Percentiles rank a stretch among this genome's conserved stretches.
phyloP scores from a whole-genome alignment of 805 yeast genomes.

The Martiniozyma abietophila region DNA sequence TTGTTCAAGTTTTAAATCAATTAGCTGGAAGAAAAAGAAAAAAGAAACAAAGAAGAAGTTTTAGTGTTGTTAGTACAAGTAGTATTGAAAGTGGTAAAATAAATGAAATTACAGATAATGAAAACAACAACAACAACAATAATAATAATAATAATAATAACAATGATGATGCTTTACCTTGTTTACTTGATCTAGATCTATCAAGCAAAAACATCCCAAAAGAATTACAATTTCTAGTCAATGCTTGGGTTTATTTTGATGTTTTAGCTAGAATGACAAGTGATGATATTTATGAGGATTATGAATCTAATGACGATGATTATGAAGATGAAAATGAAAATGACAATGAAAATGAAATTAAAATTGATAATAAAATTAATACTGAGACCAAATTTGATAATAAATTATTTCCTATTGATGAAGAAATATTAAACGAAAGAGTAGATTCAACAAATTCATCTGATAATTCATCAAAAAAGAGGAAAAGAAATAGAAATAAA shows the following conservation, averaged over 20 bases:
- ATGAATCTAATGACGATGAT: slow-evolving; percentile 28
- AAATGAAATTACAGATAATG: slow-evolving; percentile 12
- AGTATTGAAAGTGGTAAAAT: not conserved
- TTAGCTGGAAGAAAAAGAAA: slow-evolving; percentile 11
- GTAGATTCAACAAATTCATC: not conserved
- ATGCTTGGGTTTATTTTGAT: slow-evolving; percentile 62
- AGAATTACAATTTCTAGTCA: slow-evolving; percentile 43
- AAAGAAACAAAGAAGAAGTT: slow-evolving; percentile 11
- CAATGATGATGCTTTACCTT: no score
- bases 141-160: slow-evolving; percentile 3
- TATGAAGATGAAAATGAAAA: slow-evolving; percentile 4
- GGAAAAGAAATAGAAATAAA: slow-evolving; percentile 10
- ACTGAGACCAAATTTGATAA: slow-evolving; percentile 2
- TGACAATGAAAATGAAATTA: not conserved
- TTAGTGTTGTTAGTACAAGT: not conserved
- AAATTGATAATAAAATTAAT: slow-evolving; percentile 1
- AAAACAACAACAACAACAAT: not conserved
- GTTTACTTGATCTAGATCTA: no score
- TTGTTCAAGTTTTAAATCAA: slow-evolving; percentile 34
- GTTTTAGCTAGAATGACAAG: slow-evolving; percentile 60
- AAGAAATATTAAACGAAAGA: slow-evolving; percentile 1
- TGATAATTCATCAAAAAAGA: slow-evolving; percentile 2
- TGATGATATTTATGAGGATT: slow-evolving; percentile 18
- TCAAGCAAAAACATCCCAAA: slow-evolving; percentile 30
- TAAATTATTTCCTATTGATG: not conserved